Evolutionary conservation across 1,284 basidiomycete genomes (phyloP).

Genomic region (Moniliella sp.): DNA sequence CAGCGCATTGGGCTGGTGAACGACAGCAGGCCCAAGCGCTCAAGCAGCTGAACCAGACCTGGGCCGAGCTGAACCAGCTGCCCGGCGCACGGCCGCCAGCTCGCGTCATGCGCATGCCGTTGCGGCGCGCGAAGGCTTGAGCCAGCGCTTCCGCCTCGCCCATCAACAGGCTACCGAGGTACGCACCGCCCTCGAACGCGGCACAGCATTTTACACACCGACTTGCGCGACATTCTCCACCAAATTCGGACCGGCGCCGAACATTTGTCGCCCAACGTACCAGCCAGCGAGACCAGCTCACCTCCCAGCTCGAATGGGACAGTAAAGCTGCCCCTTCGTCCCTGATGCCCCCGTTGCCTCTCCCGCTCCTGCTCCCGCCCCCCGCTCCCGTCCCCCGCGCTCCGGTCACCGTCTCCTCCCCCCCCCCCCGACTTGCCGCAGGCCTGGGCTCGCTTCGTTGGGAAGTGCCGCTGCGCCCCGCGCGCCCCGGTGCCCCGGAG

Average conservation of each 20-base stretch:
- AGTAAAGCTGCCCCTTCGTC: too few relatives aligned
- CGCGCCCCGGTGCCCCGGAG: too few relatives aligned
- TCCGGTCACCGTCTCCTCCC: too few relatives aligned
- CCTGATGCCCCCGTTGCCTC: too few relatives aligned
- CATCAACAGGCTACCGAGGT: constrained; percentile 68
- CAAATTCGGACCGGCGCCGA: constrained; percentile 46
- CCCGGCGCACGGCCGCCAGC: constrained; percentile 43
- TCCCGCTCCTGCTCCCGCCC: too few relatives aligned
- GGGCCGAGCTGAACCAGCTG: constrained; percentile 41
- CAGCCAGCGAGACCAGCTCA: constrained; percentile 50
- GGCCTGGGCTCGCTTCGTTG: too few relatives aligned
- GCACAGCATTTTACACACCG: constrained; percentile 65
- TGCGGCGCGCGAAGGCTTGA: constrained; percentile 50
- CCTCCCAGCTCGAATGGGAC: constrained; percentile 51
- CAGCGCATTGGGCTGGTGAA: constrained; percentile 54
- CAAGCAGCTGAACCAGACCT: constrained; percentile 17
- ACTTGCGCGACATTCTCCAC: constrained; percentile 49
- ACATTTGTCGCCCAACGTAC: constrained; percentile 47
- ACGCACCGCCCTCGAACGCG: constrained; percentile 62
- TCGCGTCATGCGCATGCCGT: constrained; percentile 35
- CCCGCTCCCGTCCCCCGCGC: too few relatives aligned
- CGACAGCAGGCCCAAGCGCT: constrained; percentile 53
- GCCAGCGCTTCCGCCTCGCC: constrained; percentile 50
- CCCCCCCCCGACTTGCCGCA: too few relatives aligned
- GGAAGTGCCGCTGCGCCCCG: too few relatives aligned